Percentiles rank a stretch among this genome's conserved stretches.
Conservation (phyloP, 768 basidiomycete genomes). For the Amanita phalloides region DNA sequence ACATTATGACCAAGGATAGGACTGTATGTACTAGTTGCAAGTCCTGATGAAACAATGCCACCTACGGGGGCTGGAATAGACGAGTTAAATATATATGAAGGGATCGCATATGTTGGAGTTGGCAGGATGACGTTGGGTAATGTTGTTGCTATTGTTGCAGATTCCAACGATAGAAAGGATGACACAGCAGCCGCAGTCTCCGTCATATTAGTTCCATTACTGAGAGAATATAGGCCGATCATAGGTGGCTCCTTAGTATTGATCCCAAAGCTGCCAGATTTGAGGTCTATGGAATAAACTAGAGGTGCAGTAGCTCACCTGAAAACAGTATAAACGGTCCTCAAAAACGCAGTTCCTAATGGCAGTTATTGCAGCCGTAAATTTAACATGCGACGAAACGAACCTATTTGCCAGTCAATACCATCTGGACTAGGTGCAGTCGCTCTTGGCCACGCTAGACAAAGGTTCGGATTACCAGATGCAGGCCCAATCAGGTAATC, state of each 20-base stretch:
- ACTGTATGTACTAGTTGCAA: constrained; percentile 64
- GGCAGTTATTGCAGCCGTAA: not conserved
- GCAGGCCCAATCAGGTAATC: constrained; percentile 73
- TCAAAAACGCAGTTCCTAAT: constrained; percentile 53
- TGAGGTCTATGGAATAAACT: not conserved
- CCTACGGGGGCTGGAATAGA: constrained; percentile 46
- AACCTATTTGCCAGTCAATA: constrained; percentile 78
- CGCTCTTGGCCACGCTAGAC: constrained; percentile 68
- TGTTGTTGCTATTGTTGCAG: constrained; percentile 55
- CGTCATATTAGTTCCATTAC: constrained; percentile 30
- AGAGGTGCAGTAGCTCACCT: constrained; percentile 32
- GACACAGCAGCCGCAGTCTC: constrained; percentile 31
- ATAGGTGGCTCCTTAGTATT: constrained; percentile 62
- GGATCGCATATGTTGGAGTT: constrained; percentile 53
- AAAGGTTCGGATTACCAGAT: constrained; percentile 50
- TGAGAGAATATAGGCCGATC: constrained; percentile 63
- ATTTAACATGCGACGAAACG: constrained; percentile 1
- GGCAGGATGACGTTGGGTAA: constrained; percentile 63
- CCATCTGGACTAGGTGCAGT: constrained; percentile 58
- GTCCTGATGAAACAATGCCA: constrained; percentile 45
- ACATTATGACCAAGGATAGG: constrained; percentile 38
- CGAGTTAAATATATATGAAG: constrained; percentile 59
- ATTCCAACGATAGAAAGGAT: constrained; percentile 47
- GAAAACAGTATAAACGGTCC: constrained; percentile 71
- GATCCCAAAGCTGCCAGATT: constrained; percentile 57